Evolutionary conservation across 164 flowering plant species (phyloP).

Genomic region (Hamamelis virginiana): DNA sequence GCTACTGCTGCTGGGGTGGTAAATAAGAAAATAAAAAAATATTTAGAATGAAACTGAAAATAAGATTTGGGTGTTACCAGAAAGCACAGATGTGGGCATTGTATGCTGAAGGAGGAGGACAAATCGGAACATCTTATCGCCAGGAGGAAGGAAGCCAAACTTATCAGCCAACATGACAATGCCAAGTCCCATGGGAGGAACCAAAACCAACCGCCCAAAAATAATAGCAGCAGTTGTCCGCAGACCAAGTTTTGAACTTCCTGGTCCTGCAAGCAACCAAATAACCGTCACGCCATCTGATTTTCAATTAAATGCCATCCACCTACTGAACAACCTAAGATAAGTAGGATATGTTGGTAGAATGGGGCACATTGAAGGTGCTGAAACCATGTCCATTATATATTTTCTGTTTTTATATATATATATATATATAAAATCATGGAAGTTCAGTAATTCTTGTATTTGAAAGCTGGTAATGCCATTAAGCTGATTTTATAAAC

Average conservation of each 20-base stretch:
- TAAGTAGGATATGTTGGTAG: no score
- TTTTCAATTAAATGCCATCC: no score
- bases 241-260: slow-evolving; percentile 85
- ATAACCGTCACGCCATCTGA: background rate
- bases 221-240: slow-evolving; percentile 83
- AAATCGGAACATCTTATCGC: slow-evolving; percentile 90
- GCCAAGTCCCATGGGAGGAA: slow-evolving; percentile 89
- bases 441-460: no score
- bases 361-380: background rate
- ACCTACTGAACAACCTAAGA: no score
- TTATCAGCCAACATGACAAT: slow-evolving; percentile 85
- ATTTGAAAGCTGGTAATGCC: no score
- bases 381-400: background rate
- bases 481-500: background rate
- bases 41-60: background rate
- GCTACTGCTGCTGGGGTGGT: background rate
- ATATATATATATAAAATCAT: no score
- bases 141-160: slow-evolving; percentile 87
- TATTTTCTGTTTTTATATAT: background rate
- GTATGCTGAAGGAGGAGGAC: slow-evolving; percentile 91
- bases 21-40: background rate
- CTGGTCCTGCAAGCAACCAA: slow-evolving; percentile 62
- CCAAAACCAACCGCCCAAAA: slow-evolving; percentile 78
- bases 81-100: slow-evolving; percentile 97
- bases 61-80: slow-evolving; percentile 50